These are phyloP conservation scores for Gossypium armourianum DNA, from an alignment of 441 rosid species.

Conservation along the genomic window DNA sequence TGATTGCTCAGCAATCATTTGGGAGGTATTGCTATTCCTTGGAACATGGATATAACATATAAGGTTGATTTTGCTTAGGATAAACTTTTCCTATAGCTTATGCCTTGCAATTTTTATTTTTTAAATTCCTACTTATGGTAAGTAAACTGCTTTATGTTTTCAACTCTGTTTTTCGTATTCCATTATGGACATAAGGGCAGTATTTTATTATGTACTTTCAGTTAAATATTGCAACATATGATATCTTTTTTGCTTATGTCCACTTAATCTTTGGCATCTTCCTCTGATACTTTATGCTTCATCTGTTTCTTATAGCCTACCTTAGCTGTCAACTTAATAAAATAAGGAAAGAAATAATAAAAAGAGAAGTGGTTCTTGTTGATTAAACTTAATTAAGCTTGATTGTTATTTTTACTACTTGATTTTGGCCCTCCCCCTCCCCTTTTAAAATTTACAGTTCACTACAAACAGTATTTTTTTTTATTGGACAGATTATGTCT, in stretches of 20 bases:
- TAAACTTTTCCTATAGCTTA: not conserved
- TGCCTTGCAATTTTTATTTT: not conserved
- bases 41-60: not conserved
- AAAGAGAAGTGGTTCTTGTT: not conserved
- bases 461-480: not conserved
- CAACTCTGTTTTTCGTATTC: not conserved
- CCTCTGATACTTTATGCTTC: not conserved
- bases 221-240: not conserved
- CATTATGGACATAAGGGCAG: not conserved
- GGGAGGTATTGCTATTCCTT: slow-evolving; percentile 44
- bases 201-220: not conserved
- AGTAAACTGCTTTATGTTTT: not conserved
- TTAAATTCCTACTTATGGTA: not conserved
- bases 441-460: not conserved
- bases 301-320: not conserved
- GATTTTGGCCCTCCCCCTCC: not conserved
- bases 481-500: not conserved
- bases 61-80: not conserved
- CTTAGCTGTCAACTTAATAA: not conserved
- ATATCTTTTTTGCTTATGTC: not conserved
- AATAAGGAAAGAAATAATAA: not conserved
- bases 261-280: not conserved
- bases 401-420: not conserved
- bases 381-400: slow-evolving; percentile 1
- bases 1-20: slow-evolving; percentile 50